Percentiles rank a stretch among this genome's conserved stretches.
phyloP scores from a whole-genome alignment of 164 flowering plant species.

The Piper betle region DNA sequence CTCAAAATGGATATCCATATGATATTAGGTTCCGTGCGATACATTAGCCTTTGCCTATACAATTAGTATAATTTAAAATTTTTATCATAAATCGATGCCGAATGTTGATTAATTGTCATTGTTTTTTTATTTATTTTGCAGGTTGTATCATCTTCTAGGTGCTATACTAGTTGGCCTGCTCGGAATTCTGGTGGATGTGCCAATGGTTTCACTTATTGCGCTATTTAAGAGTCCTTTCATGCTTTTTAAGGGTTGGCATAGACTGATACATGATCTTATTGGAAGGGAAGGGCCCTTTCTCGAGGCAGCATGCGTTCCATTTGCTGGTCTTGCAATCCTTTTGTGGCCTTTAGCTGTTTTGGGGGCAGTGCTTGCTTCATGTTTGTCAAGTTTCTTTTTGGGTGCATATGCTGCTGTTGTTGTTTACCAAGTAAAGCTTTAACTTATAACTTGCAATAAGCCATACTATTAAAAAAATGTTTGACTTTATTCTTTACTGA shows the following conservation, averaged over 20 bases:
- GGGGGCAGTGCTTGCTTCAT: conserved; percentile 59
- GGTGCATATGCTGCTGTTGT: conserved; percentile 80
- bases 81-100: neutral
- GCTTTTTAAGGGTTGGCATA: conserved; percentile 93
- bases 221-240: conserved; percentile 66
- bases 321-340: conserved; percentile 84
- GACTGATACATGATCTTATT: conserved; percentile 74
- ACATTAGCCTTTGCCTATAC: neutral
- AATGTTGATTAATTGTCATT: neutral
- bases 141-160: conserved; percentile 53
- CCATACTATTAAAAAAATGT: neutral
- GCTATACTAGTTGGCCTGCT: conserved; percentile 44
- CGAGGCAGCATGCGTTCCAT: conserved; percentile 91
- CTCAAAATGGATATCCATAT: conserved; percentile 35
- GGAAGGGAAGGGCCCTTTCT: conserved; percentile 96
- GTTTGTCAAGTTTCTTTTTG: conserved; percentile 51
- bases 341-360: conserved; percentile 84
- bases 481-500: neutral
- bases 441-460: neutral
- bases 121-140: conserved; percentile 16
- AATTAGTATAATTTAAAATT: no score
- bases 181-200: conserved; percentile 47
- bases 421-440: conserved; percentile 53
- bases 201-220: conserved; percentile 51
- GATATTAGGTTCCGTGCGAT: conserved; percentile 52